Evolutionary conservation across 345 rosid species (phyloP), one percentile per base, ranked within the genome.

Genomic region (Tarenaya hassleriana): DNA sequence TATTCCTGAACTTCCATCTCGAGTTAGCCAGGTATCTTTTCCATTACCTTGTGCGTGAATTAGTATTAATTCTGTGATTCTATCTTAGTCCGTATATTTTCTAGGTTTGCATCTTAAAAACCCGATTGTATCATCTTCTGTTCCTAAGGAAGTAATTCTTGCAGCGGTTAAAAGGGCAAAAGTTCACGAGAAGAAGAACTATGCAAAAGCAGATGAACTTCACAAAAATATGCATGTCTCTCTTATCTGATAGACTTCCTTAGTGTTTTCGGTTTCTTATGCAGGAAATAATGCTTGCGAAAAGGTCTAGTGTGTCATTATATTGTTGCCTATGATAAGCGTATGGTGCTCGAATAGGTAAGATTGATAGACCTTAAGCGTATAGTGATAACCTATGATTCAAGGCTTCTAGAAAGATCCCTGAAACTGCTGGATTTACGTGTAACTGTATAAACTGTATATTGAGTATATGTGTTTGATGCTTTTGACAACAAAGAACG

Each of bases 241-340:
- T 14, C 7, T 0, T 1, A 27, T 43, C 4, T 12, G 34, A 16
- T 44, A 1, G 18, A 34, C 24, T 14, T 13, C 42, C 10, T 7
- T 0, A 20, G 1, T 1, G 19, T 33, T 27, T 27, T 47, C 5
- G 12, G 41, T 45, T 45, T 34, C 34, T 27, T 16, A 17, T 39
- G 44, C 61, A 79, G 96, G 95, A 91, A 69, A 38, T 50, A 58
- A 84, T 84, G 92, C 80, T n/a, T 84, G 38, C 84, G 78, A 79
- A 84, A 82, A 68, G 92, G 98, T 18, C 37, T 71, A 32, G 96
- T 87, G 14, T 87, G 98, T 96, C 96, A 87, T 69, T 84, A 82
- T 61, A n/a, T n/a, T n/a, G 7, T 54, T 20, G 73, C 77, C 11
- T 80, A 77, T 50, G 98, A 84, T 72, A 53, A 72, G 34, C 81